A percentile compares a stretch with the other conserved stretches of the same genome.
These are phyloP conservation scores for Boeremia exigua DNA, from an alignment of 2,329 filamentous ascomycete genomes.

Conservation along the genomic window DNA sequence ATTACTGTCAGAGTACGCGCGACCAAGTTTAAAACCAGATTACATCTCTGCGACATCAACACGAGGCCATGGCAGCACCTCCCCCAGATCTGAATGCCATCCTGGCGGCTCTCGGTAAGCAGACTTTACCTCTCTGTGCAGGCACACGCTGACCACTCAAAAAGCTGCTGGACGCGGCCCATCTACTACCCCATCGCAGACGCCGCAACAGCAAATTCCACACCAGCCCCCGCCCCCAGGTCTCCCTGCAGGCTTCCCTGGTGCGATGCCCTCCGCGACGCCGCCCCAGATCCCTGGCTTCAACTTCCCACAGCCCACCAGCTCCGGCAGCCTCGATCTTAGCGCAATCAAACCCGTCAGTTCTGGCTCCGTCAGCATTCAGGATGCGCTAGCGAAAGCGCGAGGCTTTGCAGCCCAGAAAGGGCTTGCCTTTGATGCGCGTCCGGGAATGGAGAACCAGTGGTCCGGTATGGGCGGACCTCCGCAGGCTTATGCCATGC, in stretches of 20 bases:
- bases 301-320: constrained; percentile 69
- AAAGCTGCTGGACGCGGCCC: constrained; percentile 55
- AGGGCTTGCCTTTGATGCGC: constrained; percentile 63
- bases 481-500: constrained; percentile 41
- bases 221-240: constrained; percentile 53
- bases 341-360: constrained; percentile 79
- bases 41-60: constrained; percentile 1
- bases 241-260: constrained; percentile 53
- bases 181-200: constrained; percentile 56
- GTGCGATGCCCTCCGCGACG: constrained; percentile 49
- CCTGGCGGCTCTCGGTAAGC: constrained; percentile 48
- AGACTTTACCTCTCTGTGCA: not conserved
- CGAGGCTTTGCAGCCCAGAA: constrained; percentile 82
- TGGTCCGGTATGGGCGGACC: constrained; percentile 44
- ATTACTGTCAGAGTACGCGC: constrained; percentile 2
- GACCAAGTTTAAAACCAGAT: not conserved
- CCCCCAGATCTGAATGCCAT: constrained; percentile 49
- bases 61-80: constrained; percentile 41
- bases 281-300: constrained; percentile 53
- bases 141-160: constrained; percentile 15
- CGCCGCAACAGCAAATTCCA: constrained; percentile 49
- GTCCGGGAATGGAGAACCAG: constrained; percentile 53
- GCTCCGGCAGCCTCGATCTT: constrained; percentile 78
- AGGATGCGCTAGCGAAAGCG: constrained; percentile 84
- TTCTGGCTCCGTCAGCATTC: constrained; percentile 81